Base-by-base conservation (phyloP, 306 rosid genomes). In the Medicago truncatula region DNA sequence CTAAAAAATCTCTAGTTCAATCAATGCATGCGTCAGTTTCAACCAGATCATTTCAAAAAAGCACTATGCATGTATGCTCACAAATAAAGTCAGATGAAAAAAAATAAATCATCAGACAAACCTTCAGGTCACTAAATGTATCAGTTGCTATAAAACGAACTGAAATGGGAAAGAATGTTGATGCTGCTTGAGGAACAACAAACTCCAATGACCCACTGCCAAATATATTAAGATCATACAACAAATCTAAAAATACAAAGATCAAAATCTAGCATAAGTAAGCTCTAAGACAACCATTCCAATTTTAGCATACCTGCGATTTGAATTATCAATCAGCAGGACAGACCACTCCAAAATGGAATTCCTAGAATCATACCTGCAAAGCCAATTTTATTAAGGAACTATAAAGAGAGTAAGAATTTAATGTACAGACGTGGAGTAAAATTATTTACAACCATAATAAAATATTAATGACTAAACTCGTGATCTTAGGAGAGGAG, bases 201-300 rank as follows among this genome's bases (percentile, higher is more conserved):
- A 95, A 95, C 80, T 92, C 98, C 97, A 92, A 76, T 2, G 97
- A 90, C 62, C 98, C 97, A 83, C 98, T 95, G 92, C 80, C 78
- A 87, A 75, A 57, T 46, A 39, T 61, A 78, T 13, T 52, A n/a
- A 74, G 46, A 71, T 78, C 77, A 78, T 71, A 81, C 44, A 52
- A 58, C 56, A 65, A 21, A 18, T 67, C 14, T 14, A 12, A 38
- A 69, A 78, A 20, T 20, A 65, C 46, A 53, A 76, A 67, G 49
- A 43, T 8, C 64, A 58, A 41, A 57, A 53, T 56, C 58, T 4
- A 17, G 9, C 38, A 79, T 12, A 47, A 15, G 44, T 53, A 44
- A 78, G 53, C 57, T 56, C 63, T 68, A 6, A 16, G 39, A 62
- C 49, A 46, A 25, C 20, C 59, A 20, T 50, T 60, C 65, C 54